Evolutionary conservation across 805 yeast genomes (phyloP).

Genomic region (Schwanniomyces pseudopolymorphus): DNA sequence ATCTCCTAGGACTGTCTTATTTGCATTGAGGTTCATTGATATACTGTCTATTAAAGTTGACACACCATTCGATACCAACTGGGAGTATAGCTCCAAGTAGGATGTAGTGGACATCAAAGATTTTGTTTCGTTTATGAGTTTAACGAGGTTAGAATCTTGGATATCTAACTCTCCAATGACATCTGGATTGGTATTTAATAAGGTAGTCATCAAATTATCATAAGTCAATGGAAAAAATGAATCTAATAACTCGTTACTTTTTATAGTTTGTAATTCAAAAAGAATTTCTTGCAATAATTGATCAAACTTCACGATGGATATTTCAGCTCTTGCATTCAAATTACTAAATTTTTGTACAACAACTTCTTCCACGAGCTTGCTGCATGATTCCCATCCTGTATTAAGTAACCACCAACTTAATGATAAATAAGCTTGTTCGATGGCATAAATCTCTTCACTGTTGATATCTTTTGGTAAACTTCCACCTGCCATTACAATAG

Average conservation of each 20-base stretch:
- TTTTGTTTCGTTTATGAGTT: slow-evolving; percentile 47
- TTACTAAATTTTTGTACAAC: slow-evolving; percentile 62
- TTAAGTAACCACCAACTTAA: slow-evolving; percentile 93
- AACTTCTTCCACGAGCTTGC: slow-evolving; percentile 50
- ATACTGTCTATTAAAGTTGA: slow-evolving; percentile 36
- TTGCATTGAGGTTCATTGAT: slow-evolving; percentile 23
- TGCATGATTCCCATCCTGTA: slow-evolving; percentile 71
- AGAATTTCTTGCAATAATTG: slow-evolving; percentile 19
- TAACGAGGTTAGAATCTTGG: slow-evolving; percentile 35
- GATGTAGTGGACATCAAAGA: slow-evolving; percentile 36
- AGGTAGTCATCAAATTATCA: slow-evolving; percentile 43
- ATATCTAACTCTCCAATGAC: slow-evolving; percentile 35
- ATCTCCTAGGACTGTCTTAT: slow-evolving; percentile 2
- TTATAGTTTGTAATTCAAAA: slow-evolving; percentile 16
- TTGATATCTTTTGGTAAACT: slow-evolving; percentile 10
- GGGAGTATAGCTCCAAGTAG: slow-evolving; percentile 28
- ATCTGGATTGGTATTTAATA: slow-evolving; percentile 48
- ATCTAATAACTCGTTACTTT: slow-evolving; percentile 14
- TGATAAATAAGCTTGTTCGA: slow-evolving; percentile 81
- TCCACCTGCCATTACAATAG: slow-evolving; percentile 67
- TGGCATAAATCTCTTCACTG: slow-evolving; percentile 45
- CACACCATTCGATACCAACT: slow-evolving; percentile 33
- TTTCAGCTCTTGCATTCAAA: slow-evolving; percentile 70
- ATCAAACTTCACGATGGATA: slow-evolving; percentile 62
- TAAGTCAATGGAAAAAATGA: slow-evolving; percentile 37